Evolutionary conservation across 768 basidiomycete species (phyloP), one percentile per base, ranked within the genome.

Genomic region (Tephrocybe sp.): DNA sequence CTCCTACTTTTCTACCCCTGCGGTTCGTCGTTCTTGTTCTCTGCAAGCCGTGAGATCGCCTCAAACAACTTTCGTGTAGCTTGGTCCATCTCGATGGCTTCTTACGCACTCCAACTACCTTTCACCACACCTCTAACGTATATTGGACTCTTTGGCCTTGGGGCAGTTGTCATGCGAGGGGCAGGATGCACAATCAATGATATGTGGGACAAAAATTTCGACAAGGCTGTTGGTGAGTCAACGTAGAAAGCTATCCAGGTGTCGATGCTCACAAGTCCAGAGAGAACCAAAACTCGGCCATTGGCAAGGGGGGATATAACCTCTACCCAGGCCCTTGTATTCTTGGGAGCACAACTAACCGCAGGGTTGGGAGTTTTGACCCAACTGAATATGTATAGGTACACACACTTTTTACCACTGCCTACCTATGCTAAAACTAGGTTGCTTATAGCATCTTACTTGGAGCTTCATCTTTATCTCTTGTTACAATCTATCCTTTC

Each of bases 121-220:
- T 72, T 78, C 40, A 77, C 80, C 2, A 79, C 76, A 0, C 89
- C 92, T 13, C 63, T 92, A 48, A 84, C 80, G 14, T 96, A 93
- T 62, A 73, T 92, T 41, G 71, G 81, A 31, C 72, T 98, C 1
- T 98, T 98, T 62, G 95, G 92, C 2, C 65, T 86, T 9, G 97
- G 97, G 1, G 94, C 97, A 0, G 59, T 97, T 39, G 78, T 98
- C 45, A 99, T 99, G 97, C 85, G 97, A 16, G 92, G 96, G 5
- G 97, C 97, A 17, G 97, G 97, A 3, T 99, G 97, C 68, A 98
- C 92, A 2, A 96, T 99, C 60, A 99, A 99, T 66, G 97, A 99
- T 64, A 85, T 99, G 84, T 98, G 97, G 96, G 97, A 99, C 69
- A 79, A 77, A 56, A 84, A 91, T 54, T 80, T 97, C 39, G 97